Base-by-base conservation (phyloP, 2,329 filamentous ascomycete species). In the Sporothrix globosa region DNA sequence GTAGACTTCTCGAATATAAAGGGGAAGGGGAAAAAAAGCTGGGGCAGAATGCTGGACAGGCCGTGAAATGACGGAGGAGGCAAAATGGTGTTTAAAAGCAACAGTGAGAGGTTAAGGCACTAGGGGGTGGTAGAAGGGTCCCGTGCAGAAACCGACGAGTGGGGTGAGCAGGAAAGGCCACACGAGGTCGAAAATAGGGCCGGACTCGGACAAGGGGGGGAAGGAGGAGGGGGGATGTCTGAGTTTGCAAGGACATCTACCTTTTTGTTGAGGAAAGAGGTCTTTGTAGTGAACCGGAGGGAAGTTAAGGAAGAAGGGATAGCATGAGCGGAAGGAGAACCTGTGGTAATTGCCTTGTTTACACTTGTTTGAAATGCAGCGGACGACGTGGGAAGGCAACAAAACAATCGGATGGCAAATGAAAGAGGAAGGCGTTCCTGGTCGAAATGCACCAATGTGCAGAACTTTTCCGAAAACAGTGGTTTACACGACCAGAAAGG, bases 401-500 rank as follows among this genome's bases (percentile, higher is more conserved):
- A 6, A 6, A 44, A 19, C 9, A 53, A 48, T 54, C 27, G 44
- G 41, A 50, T 27, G 17, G 24, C 21, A 39, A 24, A 13, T 54
- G 11, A 54, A 46, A 44, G 50, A 24, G 61, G 44, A 70, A 39
- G 50, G 10, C 17, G 68, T 27, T 39, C 27, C 54, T 61, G 44
- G 11, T 10, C 41, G 27, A 53, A 65, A 14, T 17, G n/a, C 39
- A 50, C 65, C 54, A 44, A 44, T 17, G 46, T 65, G 61, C 44
- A 65, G 24, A 65, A 63, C 39, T 24, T 30, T 50, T 50, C 68
- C 68, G 34, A 46, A 66, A 70, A 50, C 50, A 58, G 60, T 50
- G 24, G 41, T 48, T 70, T 50, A 66, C 68, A 70, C 68, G 68
- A 70, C 68, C 60, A 70, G 65, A 67, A 54, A 67, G 60, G 68